Evolutionary conservation across 257 asterid genomes (phyloP), one percentile per base, ranked within the genome.

Genomic region (Solanum habrochaites): DNA sequence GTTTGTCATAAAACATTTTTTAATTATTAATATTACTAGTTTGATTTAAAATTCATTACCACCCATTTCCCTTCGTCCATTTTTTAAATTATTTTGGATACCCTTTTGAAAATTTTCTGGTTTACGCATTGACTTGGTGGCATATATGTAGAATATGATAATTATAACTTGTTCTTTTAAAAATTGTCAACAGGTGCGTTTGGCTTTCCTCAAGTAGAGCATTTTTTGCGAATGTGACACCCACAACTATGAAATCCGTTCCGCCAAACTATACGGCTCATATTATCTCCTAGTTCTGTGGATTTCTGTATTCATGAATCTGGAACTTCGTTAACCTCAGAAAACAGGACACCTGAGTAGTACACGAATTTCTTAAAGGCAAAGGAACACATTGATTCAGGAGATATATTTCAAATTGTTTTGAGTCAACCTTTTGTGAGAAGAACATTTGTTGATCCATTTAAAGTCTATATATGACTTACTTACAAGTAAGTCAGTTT

Each of bases 401-500:
- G 99, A 88, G 98, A 97, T 73, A 94, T 97, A 87, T 94, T 88
- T 98, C 95, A 90, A 93, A 98, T n/a, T n/a, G n/a, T 95, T 87
- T 88, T 94, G 66, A 97, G 99, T 85, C 98, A 97, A 85, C 97
- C 98, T 15, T 97, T 94, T 83, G 99, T 94, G 85, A 91, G 91
- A 87, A 90, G 97, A 90, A 97, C 96, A 64, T 95, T 93, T 91
- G 98, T 98, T 58, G 56, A 47, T 47, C 20, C 20, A 47, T 47
- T 47, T 47, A 2, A 47, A 13, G 56, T 47, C 56, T 47, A 47
- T 47, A 14, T 14, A 97, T 97, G 98, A 89, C 92, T 84, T 95
- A 97, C 88, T 74, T 97, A 87, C 99, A 97, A 94, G 98, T 94
- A 97, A 94, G 98, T 94, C 52, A 31, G 47, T 70, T 85, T 47